Evolutionary conservation across 352 stramenopile species (phyloP).

Genomic region (Phytophthora brassicae): DNA sequence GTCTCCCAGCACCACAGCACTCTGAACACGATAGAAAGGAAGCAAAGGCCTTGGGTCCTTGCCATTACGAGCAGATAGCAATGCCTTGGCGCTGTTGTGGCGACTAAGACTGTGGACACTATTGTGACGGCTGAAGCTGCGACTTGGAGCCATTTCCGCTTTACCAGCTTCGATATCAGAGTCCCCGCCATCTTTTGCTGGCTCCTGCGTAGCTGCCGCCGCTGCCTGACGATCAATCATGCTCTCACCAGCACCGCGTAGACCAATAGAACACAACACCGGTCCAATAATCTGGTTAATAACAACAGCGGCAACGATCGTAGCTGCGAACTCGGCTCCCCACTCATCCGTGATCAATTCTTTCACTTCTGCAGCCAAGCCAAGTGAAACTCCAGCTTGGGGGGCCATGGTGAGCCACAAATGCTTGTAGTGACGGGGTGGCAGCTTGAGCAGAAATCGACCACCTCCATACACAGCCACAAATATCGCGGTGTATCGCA

Average conservation of each 20-base stretch:
- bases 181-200: slow-evolving; percentile 6
- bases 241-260: slow-evolving; percentile 47
- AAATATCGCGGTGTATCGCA: slow-evolving; percentile 66
- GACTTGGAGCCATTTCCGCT: background rate
- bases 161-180: slow-evolving; percentile 18
- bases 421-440: slow-evolving; percentile 59
- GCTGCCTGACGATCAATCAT: slow-evolving; percentile 34
- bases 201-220: slow-evolving; percentile 13
- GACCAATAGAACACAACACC: slow-evolving; percentile 54
- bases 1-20: slow-evolving; percentile 59
- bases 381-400: slow-evolving; percentile 63
- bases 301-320: slow-evolving; percentile 65
- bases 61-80: slow-evolving; percentile 23
- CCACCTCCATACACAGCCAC: slow-evolving; percentile 50
- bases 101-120: slow-evolving; percentile 14
- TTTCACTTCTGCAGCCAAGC: slow-evolving; percentile 61
- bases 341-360: slow-evolving; percentile 54
- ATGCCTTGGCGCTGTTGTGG: slow-evolving; percentile 14
- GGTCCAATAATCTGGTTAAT: slow-evolving; percentile 69
- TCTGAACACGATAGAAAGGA: slow-evolving; percentile 47
- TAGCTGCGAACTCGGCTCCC: slow-evolving; percentile 57
- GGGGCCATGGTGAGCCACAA: slow-evolving; percentile 74
- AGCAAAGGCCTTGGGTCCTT: slow-evolving; percentile 46
- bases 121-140: background rate
- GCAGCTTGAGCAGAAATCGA: slow-evolving; percentile 58